Base-by-base conservation (phyloP, 2,329 filamentous ascomycete species). In the Fusarium veterinarium region DNA sequence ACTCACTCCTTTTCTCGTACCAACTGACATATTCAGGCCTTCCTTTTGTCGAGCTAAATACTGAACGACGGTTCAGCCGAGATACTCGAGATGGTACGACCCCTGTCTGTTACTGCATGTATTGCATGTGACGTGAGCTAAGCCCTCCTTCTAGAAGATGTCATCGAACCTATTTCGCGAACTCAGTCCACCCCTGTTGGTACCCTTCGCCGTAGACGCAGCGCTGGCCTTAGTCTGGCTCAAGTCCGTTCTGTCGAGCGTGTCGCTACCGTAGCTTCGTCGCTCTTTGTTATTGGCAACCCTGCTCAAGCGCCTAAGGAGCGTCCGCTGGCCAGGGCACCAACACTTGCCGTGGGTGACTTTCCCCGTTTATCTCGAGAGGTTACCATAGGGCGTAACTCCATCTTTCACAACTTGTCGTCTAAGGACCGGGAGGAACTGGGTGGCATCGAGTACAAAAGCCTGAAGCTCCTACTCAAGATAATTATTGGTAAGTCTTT, bases 391-490 rank as follows among this genome's bases (percentile, higher is more conserved):
- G 84, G 85, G 1, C 79, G 84, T 4, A 87, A 87, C 64, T 86
- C 84, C 1, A 76, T 81, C 31, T 87, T 88, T 37, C 67, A 81
- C 35, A 84, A 86, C 55, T 46, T 87, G 53, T 81, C 81, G 1
- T 76, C 78, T 0, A 71, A 81, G 23, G 84, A 85, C 48, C 77
- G 82, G 9, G 83, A 86, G 62, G 78, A 80, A n/a, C 78, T 88
- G 0, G 86, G 86, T 2, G 87, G 86, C 1, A 84, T 87, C 40
- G 87, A 88, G 73, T 88, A 88, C 46, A 82, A 85, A 1, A 85
- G 82, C 37, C 75, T 88, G 37, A 86, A 85, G 71, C 70, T 88
- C 3, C 75, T 89, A 17, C 73, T 88, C 20, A 86, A 86, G 69
- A 84, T 88, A 63, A 80, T 83, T 0, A 69, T 79, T 35, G 78